These are phyloP conservation scores for Crucibulum laeve DNA, from an alignment of 768 basidiomycete species.

Conservation along the genomic window DNA sequence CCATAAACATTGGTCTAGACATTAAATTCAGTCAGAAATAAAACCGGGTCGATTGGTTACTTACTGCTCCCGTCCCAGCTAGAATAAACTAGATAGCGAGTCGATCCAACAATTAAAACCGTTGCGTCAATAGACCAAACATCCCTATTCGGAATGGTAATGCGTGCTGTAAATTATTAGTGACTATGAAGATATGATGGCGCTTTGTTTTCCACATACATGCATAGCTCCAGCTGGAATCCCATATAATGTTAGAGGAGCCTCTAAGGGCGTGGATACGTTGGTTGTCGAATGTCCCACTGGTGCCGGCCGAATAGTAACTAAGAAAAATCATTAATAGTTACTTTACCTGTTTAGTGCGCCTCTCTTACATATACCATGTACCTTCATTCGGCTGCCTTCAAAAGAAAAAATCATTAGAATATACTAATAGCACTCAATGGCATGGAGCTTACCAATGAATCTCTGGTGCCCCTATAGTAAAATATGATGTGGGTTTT, in stretches of 20 bases:
- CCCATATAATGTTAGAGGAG: conserved; percentile 26
- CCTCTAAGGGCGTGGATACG: conserved; percentile 24
- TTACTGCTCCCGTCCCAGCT: conserved; percentile 25
- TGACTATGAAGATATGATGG: neutral
- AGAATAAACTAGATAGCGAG: conserved; percentile 25
- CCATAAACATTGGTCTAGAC: conserved; percentile 26
- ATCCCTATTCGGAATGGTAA: conserved; percentile 25
- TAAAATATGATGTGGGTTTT: neutral
- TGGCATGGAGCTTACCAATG: conserved; percentile 15
- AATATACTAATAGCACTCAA: neutral
- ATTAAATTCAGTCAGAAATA: neutral
- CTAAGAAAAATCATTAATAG: conserved; percentile 8
- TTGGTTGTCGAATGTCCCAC: conserved; percentile 26
- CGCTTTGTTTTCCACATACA: conserved; percentile 5
- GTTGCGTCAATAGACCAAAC: conserved; percentile 31
- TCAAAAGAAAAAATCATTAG: neutral
- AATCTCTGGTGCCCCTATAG: conserved; percentile 26
- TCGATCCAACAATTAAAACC: conserved; percentile 17
- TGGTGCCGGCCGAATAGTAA: conserved; percentile 26
- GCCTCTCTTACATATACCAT: conserved; percentile 23
- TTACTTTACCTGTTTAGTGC: neutral
- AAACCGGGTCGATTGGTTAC: neutral
- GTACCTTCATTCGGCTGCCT: conserved; percentile 18
- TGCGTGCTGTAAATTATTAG: conserved; percentile 14
- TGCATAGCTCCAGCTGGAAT: conserved; percentile 27